Conservation (phyloP, 2,329 filamentous ascomycete genomes). For the Colletotrichum tanaceti region DNA sequence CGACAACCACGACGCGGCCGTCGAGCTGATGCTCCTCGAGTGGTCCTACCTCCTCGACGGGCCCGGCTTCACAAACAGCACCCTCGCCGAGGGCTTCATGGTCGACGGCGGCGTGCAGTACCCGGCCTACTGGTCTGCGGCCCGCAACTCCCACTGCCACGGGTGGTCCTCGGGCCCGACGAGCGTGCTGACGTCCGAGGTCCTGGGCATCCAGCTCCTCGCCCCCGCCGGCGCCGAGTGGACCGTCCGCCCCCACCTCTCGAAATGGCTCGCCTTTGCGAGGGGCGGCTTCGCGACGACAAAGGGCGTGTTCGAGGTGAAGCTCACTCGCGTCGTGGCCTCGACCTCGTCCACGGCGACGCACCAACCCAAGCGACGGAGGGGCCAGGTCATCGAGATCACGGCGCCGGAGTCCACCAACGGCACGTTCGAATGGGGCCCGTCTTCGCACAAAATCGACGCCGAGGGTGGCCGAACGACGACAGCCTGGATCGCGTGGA, state of each 20-base stretch:
- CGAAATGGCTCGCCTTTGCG: constrained; percentile 49
- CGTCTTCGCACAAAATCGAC: constrained; percentile 18
- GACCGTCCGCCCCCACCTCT: constrained; percentile 46
- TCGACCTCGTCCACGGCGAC: constrained; percentile 26
- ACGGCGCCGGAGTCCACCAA: constrained; percentile 37
- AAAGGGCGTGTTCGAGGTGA: constrained; percentile 50
- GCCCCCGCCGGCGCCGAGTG: constrained; percentile 45
- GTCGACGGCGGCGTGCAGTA: constrained; percentile 52
- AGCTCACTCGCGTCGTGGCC: constrained; percentile 42
- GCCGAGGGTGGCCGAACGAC: constrained; percentile 34
- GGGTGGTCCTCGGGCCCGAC: constrained; percentile 53
- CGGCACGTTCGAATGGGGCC: constrained; percentile 42
- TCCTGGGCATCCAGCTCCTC: constrained; percentile 48
- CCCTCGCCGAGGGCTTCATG: constrained; percentile 56
- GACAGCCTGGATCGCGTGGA: constrained; percentile 37
- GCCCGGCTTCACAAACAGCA: constrained; percentile 55
- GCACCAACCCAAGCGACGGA: constrained; percentile 18
- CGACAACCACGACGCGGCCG: constrained; percentile 49
- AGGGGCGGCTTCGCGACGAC: constrained; percentile 52
- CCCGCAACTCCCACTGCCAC: constrained; percentile 51
- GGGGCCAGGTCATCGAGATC: constrained; percentile 38
- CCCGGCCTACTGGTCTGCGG: constrained; percentile 47
- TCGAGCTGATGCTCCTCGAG: constrained; percentile 55
- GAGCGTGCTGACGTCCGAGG: constrained; percentile 45
- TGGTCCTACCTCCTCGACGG: constrained; percentile 55